phyloP scores from a whole-genome alignment of 306 rosid species.

The Pterocarpus santalinus region DNA sequence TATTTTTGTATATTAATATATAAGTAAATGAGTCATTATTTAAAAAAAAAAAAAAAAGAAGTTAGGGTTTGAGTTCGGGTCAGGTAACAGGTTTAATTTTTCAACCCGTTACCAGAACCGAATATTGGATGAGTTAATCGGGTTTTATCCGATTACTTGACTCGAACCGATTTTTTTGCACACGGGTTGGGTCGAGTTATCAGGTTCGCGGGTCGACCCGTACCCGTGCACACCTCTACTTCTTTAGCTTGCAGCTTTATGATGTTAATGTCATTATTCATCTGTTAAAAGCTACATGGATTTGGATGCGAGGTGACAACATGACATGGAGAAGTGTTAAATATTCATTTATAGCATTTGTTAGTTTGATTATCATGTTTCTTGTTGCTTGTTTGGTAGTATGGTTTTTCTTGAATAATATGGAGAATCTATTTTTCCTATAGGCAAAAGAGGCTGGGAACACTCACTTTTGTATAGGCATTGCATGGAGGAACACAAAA shows the following conservation, averaged over 20 bases:
- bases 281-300: neutral
- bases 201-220: too few relatives aligned
- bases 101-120: too few relatives aligned
- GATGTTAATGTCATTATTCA: neutral
- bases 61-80: too few relatives aligned
- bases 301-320: neutral
- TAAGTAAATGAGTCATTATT: too few relatives aligned
- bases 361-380: neutral
- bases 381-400: conserved; percentile 16
- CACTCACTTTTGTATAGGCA: conserved; percentile 99
- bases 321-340: neutral
- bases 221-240: too few relatives aligned
- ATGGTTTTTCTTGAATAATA: conserved; percentile 35
- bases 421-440: conserved; percentile 39
- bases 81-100: too few relatives aligned
- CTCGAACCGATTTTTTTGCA: too few relatives aligned
- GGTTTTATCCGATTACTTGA: too few relatives aligned
- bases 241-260: conserved; percentile 11
- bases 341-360: conserved; percentile 7
- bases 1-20: too few relatives aligned
- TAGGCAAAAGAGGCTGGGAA: conserved; percentile 99
- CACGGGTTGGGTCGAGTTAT: too few relatives aligned
- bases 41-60: too few relatives aligned
- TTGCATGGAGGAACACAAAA: conserved; percentile 96
- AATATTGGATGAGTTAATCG: too few relatives aligned